Evolutionary conservation across 345 rosid species (phyloP), one percentile per base, ranked within the genome.

Genomic region (Crucihimalaya himalaica): DNA sequence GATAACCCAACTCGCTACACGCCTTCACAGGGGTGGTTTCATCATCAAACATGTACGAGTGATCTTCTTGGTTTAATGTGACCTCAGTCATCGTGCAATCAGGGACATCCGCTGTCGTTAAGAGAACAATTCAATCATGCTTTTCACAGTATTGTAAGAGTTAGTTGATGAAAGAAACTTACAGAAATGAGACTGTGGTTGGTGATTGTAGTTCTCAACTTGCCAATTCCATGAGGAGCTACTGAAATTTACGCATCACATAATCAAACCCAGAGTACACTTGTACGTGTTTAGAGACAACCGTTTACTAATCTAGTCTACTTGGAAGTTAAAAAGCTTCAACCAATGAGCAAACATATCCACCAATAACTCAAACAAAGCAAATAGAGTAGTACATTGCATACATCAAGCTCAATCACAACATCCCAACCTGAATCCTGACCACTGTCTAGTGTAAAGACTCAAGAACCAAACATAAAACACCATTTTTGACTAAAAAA

Each of bases 11-110:
- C 78, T 89, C 91, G 57, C 84, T 89, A 70, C 98, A 96, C 8
- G 88, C 93, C 86, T 87, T 96, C 55, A 87, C 84, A 0, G 99
- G 98, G 12, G 98, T 96, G 52, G 91, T 79, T 77, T 78, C 91
- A 50, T 90, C 96, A 53, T 90, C 92, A 69, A 85, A 85, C 90
- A 89, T 86, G 80, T 86, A 88, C 15, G 98, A 90, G 47, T 85
- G 82, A 81, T 92, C 91, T 73, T 92, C 99, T 69, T 84, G 87
- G 57, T 88, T 92, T 55, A 87, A 74, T 47, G 84, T 13, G 68
- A 86, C 92, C 77, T 88, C 85, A 78, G 83, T 84, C 81, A 72
- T 78, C 60, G 72, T 40, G 64, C 69, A 72, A 4, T 78, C 73
- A 2, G 79, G 48, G 20, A 74, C 68, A 37, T 74, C 79, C 8